A percentile compares a stretch with the other conserved stretches of the same genome.
phyloP scores from a whole-genome alignment of 2,329 filamentous ascomycete species.

The Ophioceras dolichostomum region DNA sequence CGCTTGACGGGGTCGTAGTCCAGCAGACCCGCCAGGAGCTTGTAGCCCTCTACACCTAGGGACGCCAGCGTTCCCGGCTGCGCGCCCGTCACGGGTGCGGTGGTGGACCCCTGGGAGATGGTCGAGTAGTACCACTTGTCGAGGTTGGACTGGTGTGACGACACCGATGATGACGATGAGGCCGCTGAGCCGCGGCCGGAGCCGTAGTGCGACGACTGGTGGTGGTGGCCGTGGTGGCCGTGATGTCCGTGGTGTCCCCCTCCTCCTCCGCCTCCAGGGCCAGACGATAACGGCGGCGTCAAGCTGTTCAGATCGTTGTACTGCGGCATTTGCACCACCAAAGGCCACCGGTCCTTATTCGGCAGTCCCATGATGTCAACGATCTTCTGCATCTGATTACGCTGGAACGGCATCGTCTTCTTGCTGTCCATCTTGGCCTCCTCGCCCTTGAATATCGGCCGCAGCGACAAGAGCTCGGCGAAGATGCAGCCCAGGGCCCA shows the following conservation, averaged over 20 bases:
- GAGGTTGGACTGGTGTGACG: slow-evolving; percentile 29
- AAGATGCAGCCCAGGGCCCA: slow-evolving; percentile 99
- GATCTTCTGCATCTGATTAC: slow-evolving; percentile 98
- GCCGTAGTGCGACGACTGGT: slow-evolving; percentile 33
- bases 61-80: slow-evolving; percentile 37
- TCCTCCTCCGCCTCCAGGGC: too few species aligned
- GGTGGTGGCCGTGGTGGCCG: slow-evolving; percentile 29
- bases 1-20: slow-evolving; percentile 89
- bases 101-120: slow-evolving; percentile 41
- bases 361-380: slow-evolving; percentile 92
- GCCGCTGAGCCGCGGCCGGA: slow-evolving; percentile 11
- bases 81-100: slow-evolving; percentile 29
- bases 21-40: slow-evolving; percentile 67
- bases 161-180: slow-evolving; percentile 12
- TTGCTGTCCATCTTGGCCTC: slow-evolving; percentile 92
- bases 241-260: slow-evolving; percentile 30
- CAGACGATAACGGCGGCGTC: slow-evolving; percentile 31
- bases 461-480: slow-evolving; percentile 76
- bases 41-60: slow-evolving; percentile 66
- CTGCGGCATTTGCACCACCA: slow-evolving; percentile 77
- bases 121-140: slow-evolving; percentile 73
- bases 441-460: slow-evolving; percentile 96
- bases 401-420: slow-evolving; percentile 92
- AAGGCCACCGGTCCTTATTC: slow-evolving; percentile 78
- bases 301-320: slow-evolving; percentile 56